phyloP scores from a whole-genome alignment of 2,329 filamentous ascomycete genomes.

The Blastomyces emzantsi region DNA sequence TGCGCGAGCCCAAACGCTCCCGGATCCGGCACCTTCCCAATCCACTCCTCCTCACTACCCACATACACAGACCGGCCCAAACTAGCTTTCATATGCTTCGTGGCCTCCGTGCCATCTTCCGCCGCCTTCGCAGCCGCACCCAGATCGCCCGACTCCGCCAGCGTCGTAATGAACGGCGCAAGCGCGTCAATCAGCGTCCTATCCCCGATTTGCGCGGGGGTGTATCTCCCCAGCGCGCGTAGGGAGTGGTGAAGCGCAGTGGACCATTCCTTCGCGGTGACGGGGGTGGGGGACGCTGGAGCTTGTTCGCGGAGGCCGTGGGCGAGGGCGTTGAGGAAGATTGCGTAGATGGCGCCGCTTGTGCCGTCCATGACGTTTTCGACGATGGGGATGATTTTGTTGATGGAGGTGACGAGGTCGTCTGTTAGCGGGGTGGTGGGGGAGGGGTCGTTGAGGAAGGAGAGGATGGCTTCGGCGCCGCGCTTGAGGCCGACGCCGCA shows the following conservation, averaged over 20 bases:
- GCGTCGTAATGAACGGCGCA: slow-evolving; percentile 70
- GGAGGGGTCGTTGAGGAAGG: slow-evolving; percentile 29
- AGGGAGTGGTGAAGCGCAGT: slow-evolving; percentile 63
- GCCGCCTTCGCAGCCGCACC: slow-evolving; percentile 67
- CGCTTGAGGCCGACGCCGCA: slow-evolving; percentile 80
- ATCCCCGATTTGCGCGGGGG: slow-evolving; percentile 80
- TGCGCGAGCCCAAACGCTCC: slow-evolving; percentile 70
- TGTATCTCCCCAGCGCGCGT: slow-evolving; percentile 67
- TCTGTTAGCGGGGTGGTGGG: slow-evolving; percentile 38
- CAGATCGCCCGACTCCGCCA: slow-evolving; percentile 57
- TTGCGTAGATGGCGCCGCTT: slow-evolving; percentile 69
- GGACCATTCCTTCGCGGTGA: slow-evolving; percentile 50
- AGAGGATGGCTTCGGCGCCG: slow-evolving; percentile 60
- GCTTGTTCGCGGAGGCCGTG: slow-evolving; percentile 53
- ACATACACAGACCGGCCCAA: slow-evolving; percentile 78
- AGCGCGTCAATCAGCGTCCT: slow-evolving; percentile 85
- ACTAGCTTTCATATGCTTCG: slow-evolving; percentile 86
- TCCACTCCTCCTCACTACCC: slow-evolving; percentile 53
- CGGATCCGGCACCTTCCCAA: slow-evolving; percentile 66
- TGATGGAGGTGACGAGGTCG: slow-evolving; percentile 52
- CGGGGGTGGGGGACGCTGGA: slow-evolving; percentile 34
- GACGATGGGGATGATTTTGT: slow-evolving; percentile 53
- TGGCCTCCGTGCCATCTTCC: slow-evolving; percentile 65
- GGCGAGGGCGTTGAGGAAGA: slow-evolving; percentile 81
- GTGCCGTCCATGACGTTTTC: slow-evolving; percentile 67